These are phyloP conservation scores for Sporothrix mexicana DNA, from an alignment of 2,329 filamentous ascomycete species.

Conservation along the genomic window DNA sequence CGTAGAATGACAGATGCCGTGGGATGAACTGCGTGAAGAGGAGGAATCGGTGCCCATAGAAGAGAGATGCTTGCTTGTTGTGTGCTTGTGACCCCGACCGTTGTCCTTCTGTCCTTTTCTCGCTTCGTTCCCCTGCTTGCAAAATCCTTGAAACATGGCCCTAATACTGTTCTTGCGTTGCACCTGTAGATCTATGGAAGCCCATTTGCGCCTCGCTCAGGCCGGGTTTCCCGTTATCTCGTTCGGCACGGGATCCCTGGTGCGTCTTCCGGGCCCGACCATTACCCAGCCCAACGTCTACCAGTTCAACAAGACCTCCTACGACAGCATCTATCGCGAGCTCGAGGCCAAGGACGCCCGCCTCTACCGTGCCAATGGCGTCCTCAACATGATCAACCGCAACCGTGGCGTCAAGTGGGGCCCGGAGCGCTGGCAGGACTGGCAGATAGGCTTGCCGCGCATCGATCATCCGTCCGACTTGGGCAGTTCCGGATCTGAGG, in stretches of 20 bases:
- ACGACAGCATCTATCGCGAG: slow-evolving; percentile 92
- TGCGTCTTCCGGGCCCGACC: slow-evolving; percentile 87
- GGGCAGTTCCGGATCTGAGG: slow-evolving; percentile 81
- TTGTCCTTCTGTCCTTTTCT: neutral
- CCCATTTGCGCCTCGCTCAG: slow-evolving; percentile 88
- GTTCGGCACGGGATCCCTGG: slow-evolving; percentile 93
- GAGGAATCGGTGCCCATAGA: too few relatives aligned
- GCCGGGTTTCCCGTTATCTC: slow-evolving; percentile 95
- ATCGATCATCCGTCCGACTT: slow-evolving; percentile 76
- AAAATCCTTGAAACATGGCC: neutral
- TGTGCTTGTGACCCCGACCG: neutral
- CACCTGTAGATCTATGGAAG: slow-evolving; percentile 83
- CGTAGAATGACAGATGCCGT: slow-evolving; percentile 20
- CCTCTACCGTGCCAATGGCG: slow-evolving; percentile 88
- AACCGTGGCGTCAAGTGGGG: slow-evolving; percentile 94
- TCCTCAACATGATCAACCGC: slow-evolving; percentile 93
- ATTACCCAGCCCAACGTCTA: slow-evolving; percentile 97
- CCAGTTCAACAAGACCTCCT: slow-evolving; percentile 96
- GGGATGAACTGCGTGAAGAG: neutral
- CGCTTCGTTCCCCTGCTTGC: neutral
- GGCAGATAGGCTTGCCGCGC: slow-evolving; percentile 84
- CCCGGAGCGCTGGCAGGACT: slow-evolving; percentile 97
- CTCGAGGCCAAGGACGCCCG: slow-evolving; percentile 83
- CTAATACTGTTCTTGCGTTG: neutral
- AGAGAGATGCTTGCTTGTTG: slow-evolving; percentile 1